Evolutionary conservation across 2,329 filamentous ascomycete species (phyloP).

Genomic region (Claviceps monticola): DNA sequence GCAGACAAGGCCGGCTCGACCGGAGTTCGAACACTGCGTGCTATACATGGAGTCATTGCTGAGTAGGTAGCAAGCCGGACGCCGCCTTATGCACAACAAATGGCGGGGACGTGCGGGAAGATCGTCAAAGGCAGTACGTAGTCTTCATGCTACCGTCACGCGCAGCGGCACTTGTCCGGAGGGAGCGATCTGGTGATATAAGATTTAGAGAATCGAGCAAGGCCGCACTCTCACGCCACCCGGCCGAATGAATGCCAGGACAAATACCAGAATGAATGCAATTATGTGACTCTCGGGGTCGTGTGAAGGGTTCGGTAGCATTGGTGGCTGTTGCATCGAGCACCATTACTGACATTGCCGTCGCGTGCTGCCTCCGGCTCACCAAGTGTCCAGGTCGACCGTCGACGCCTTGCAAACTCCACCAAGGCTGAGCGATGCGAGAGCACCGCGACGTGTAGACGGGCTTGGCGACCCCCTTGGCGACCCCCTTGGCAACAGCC

Average conservation of each 20-base stretch:
- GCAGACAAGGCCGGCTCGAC: background rate
- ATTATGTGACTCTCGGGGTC: background rate
- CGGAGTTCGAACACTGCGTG: background rate
- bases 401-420: background rate
- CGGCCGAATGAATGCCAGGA: background rate
- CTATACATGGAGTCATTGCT: background rate
- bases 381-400: background rate
- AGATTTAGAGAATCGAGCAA: background rate
- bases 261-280: background rate
- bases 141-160: background rate
- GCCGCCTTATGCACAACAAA: background rate
- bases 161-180: background rate
- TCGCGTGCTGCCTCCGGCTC: background rate
- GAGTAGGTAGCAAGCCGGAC: too few relatives aligned
- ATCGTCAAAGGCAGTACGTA: too few relatives aligned
- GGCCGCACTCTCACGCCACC: background rate
- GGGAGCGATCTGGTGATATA: background rate
- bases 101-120: background rate
- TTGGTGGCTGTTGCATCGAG: background rate
- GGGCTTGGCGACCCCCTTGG: background rate
- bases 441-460: background rate
- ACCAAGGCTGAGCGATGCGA: background rate
- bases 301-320: background rate
- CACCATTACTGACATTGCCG: background rate
- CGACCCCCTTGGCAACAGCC: background rate